Percentiles rank a stretch among this genome's conserved stretches.
Evolutionary conservation across 202 grass and related monocot genomes (phyloP).

Genomic region (Schoenoplectus tabernaemontani): DNA sequence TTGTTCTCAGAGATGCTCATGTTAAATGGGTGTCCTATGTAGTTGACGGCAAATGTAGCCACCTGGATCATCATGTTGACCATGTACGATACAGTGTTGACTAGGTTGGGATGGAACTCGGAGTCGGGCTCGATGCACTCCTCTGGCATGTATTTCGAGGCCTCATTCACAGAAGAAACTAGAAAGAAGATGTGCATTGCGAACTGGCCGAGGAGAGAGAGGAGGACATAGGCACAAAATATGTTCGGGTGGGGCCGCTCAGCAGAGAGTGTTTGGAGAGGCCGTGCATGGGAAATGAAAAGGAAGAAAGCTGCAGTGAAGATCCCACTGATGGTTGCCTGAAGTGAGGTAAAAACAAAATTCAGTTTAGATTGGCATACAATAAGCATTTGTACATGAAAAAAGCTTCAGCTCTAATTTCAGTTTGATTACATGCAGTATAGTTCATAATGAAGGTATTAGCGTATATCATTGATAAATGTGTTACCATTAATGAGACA

Average conservation of each 20-base stretch:
- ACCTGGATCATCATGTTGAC: slow-evolving; percentile 99
- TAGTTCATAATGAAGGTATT: neutral
- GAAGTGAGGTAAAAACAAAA: no score
- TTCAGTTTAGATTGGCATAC: no score
- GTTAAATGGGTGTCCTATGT: slow-evolving; percentile 92
- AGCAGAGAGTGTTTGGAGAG: slow-evolving; percentile 69
- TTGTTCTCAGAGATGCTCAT: slow-evolving; percentile 90
- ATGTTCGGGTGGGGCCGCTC: no score
- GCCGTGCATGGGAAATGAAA: slow-evolving; percentile 91
- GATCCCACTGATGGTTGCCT: slow-evolving; percentile 91
- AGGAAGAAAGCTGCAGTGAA: slow-evolving; percentile 96
- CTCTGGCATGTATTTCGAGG: slow-evolving; percentile 83
- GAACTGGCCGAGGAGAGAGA: slow-evolving; percentile 91
- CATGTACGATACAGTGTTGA: slow-evolving; percentile 96
- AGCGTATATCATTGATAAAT: neutral
- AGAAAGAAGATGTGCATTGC: slow-evolving; percentile 88
- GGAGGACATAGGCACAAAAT: slow-evolving; percentile 76
- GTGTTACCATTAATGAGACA: no score
- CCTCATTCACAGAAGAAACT: slow-evolving; percentile 68
- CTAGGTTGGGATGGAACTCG: slow-evolving; percentile 85
- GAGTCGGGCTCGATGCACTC: slow-evolving; percentile 94
- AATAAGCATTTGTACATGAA: no score
- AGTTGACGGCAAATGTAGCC: slow-evolving; percentile 92
- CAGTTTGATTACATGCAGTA: no score
- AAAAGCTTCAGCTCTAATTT: neutral